Evolutionary conservation across 345 rosid genomes (phyloP).

Genomic region (Hirschfeldia incana): DNA sequence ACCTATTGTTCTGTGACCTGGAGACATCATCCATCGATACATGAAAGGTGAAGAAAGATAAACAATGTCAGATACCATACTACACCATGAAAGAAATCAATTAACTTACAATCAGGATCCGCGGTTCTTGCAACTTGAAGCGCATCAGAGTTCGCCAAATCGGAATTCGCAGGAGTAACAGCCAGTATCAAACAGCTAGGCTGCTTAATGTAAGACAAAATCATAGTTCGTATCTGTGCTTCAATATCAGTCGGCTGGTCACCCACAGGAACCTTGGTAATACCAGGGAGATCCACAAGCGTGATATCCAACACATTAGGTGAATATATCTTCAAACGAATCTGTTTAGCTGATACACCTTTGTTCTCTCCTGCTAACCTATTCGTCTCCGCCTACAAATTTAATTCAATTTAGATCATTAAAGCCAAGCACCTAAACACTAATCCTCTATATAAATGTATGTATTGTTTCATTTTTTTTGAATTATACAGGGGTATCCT

Average conservation of each 20-base stretch:
- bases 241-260: slow-evolving; percentile 72
- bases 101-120: slow-evolving; percentile 55
- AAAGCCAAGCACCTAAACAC: background rate
- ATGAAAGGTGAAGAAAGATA: background rate
- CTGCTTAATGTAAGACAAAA: slow-evolving; percentile 49
- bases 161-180: slow-evolving; percentile 68
- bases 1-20: slow-evolving; percentile 74
- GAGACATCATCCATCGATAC: slow-evolving; percentile 25
- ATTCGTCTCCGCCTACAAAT: slow-evolving; percentile 62
- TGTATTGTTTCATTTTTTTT: too few relatives aligned
- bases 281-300: slow-evolving; percentile 72
- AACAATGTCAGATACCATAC: background rate
- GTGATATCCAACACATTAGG: slow-evolving; percentile 71
- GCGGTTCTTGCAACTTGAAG: slow-evolving; percentile 64
- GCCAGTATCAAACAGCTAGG: slow-evolving; percentile 65
- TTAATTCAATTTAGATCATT: slow-evolving; percentile 1
- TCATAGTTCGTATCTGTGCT: slow-evolving; percentile 57
- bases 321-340: slow-evolving; percentile 56
- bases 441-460: too few relatives aligned
- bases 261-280: slow-evolving; percentile 74
- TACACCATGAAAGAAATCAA: background rate
- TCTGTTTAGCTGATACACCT: slow-evolving; percentile 63
- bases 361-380: slow-evolving; percentile 60
- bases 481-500: too few relatives aligned
- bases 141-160: slow-evolving; percentile 78